Conservation (phyloP, 2,329 filamentous ascomycete genomes). For the Gnomoniopsis sp. region DNA sequence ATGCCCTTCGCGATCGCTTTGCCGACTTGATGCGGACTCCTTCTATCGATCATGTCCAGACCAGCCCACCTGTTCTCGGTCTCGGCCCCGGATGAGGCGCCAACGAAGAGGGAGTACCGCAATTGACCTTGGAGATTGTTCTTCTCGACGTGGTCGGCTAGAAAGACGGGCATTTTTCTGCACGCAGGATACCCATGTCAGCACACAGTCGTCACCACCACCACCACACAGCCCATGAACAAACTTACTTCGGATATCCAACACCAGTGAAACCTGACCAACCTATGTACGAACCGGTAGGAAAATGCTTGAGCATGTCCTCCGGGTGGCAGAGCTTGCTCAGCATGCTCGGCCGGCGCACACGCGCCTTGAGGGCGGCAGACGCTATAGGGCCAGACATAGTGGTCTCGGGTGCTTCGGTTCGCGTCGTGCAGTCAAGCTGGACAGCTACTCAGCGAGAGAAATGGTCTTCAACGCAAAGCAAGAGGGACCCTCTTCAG, state of each 20-base stretch:
- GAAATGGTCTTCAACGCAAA: no score
- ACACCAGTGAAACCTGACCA: conserved; percentile 92
- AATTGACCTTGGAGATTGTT: conserved; percentile 80
- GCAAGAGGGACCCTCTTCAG: no score
- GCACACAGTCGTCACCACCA: conserved; percentile 4
- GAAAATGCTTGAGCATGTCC: conserved; percentile 77
- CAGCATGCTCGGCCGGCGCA: conserved; percentile 72
- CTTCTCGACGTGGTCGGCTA: conserved; percentile 86
- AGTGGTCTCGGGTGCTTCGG: no score
- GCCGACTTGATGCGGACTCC: conserved; percentile 83
- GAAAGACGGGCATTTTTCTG: conserved; percentile 77
- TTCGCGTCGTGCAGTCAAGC: no score
- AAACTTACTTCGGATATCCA: conserved; percentile 76
- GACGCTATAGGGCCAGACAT: conserved; percentile 59
- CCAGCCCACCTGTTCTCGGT: conserved; percentile 90
- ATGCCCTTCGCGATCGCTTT: conserved; percentile 89
- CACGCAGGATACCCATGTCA: conserved; percentile 6
- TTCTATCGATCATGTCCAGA: conserved; percentile 84
- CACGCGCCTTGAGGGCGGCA: conserved; percentile 70
- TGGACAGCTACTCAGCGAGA: no score
- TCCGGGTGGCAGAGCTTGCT: conserved; percentile 77
- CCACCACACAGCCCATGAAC: not conserved
- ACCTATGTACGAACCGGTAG: conserved; percentile 80
- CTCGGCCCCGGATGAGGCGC: conserved; percentile 84
- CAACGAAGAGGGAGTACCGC: conserved; percentile 84